phyloP scores from a whole-genome alignment of 805 yeast genomes.

The Ogataea dorogensis region DNA sequence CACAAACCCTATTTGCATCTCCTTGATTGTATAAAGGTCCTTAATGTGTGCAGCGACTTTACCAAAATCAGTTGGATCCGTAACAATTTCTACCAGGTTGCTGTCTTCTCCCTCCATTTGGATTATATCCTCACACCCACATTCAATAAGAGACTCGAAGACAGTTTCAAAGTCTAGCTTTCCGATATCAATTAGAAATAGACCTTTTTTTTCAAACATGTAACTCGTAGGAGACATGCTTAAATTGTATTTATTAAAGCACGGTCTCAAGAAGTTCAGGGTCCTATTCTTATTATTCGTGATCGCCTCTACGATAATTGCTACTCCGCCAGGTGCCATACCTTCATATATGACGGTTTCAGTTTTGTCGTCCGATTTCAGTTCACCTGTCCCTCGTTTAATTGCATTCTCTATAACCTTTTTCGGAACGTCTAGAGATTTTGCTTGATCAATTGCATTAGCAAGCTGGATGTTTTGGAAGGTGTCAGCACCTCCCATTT shows the following conservation, averaged over 20 bases:
- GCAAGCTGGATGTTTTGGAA: slow-evolving; percentile 57
- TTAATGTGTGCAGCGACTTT: slow-evolving; percentile 58
- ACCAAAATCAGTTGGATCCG: slow-evolving; percentile 65
- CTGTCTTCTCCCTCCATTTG: slow-evolving; percentile 28
- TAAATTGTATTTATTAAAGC: slow-evolving; percentile 62
- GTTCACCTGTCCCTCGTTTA: slow-evolving; percentile 76
- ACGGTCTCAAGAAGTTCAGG: slow-evolving; percentile 68
- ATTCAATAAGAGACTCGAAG: slow-evolving; percentile 72
- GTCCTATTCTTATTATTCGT: slow-evolving; percentile 90
- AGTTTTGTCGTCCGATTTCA: slow-evolving; percentile 41
- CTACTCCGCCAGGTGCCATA: slow-evolving; percentile 89
- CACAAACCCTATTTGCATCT: slow-evolving; percentile 66
- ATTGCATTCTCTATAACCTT: slow-evolving; percentile 85
- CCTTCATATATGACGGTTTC: slow-evolving; percentile 78
- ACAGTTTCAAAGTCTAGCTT: slow-evolving; percentile 52
- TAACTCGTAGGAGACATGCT: slow-evolving; percentile 74
- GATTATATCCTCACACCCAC: slow-evolving; percentile 73
- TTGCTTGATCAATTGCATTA: slow-evolving; percentile 76
- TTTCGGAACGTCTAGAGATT: slow-evolving; percentile 72
- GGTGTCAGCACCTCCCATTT: slow-evolving; percentile 69
- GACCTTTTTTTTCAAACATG: slow-evolving; percentile 77
- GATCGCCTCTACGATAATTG: slow-evolving; percentile 78
- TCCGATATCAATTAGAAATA: slow-evolving; percentile 51
- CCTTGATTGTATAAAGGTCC: slow-evolving; percentile 57
- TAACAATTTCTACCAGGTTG: slow-evolving; percentile 46